These are phyloP conservation scores for Penicillium macrosclerotiorum DNA, from an alignment of 495 filamentous ascomycete genomes.

Conservation along the genomic window DNA sequence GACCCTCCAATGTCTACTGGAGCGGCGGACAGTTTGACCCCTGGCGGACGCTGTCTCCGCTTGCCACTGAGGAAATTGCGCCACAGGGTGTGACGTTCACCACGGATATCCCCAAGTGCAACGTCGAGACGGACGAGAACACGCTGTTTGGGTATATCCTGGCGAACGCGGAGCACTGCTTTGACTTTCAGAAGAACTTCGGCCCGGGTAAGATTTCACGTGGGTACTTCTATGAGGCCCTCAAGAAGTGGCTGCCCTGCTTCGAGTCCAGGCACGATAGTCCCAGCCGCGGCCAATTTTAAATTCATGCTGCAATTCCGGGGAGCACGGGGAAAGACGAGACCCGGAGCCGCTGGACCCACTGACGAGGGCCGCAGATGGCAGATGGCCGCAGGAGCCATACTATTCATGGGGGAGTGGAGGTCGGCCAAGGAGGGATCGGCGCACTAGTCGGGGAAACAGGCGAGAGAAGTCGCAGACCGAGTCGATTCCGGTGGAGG, in stretches of 20 bases:
- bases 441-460: too few relatives aligned
- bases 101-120: constrained; percentile 46
- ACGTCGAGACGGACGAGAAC: constrained; percentile 30
- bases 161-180: constrained; percentile 49
- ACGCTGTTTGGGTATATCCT: constrained; percentile 54
- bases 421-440: too few relatives aligned
- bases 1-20: constrained; percentile 58
- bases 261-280: constrained; percentile 19
- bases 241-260: constrained; percentile 50
- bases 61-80: constrained; percentile 43
- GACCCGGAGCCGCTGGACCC: not conserved
- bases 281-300: not conserved
- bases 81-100: constrained; percentile 36
- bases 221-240: constrained; percentile 36
- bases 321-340: not conserved
- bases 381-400: too few relatives aligned
- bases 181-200: constrained; percentile 42
- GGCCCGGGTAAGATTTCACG: constrained; percentile 31
- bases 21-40: constrained; percentile 57
- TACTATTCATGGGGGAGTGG: too few relatives aligned
- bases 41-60: constrained; percentile 52
- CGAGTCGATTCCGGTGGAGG: too few relatives aligned
- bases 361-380: too few relatives aligned
- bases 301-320: constrained; percentile 1
- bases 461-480: too few relatives aligned